Evolutionary conservation across 179 eudicot species (phyloP), one percentile per base, ranked within the genome.

Genomic region (Monotropa hypopitys): DNA sequence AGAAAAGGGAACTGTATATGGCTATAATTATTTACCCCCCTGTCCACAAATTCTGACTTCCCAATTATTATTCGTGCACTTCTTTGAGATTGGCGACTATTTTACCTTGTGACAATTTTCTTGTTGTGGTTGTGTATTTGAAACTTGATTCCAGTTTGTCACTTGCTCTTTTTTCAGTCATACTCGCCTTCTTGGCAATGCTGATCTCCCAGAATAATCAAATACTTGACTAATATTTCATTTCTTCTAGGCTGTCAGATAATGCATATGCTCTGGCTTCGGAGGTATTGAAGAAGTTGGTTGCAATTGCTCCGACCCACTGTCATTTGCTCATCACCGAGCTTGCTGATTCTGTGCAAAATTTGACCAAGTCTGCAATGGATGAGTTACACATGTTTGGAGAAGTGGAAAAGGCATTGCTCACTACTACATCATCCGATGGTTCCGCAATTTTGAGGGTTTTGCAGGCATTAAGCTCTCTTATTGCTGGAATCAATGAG

Each of bases 361-460:
- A 84, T 76, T 82, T 96, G 76, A 89, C 91, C 54, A 84, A 81
- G 70, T 91, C 98, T 76, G 97, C 99, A 16, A 87, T 86, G 90
- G 83, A 86, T 30, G 98, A 96, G 82, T 81, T 93, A 76, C 92
- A 68, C 66, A 74, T 86, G 3, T 93, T 89, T 82, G 89, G 94
- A 35, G 97, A 89, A 83, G 89, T 86, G 23, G 96, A 93, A 75
- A 90, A 87, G 73, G 89, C 97, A 32, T 87, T 96, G 63, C 89
- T 93, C 33, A 91, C 83, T 79, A 86, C 95, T 40, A 83, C 95
- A 61, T 87, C 97, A 67, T 85, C 94, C 68, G 94, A 90, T 82
- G 99, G 99, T 56, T 91, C 94, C 0, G 93, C 97, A 68, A 89
- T 96, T 77, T 83, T 96, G 47, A 89, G 98, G 82, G 99, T 96